Base-by-base conservation (phyloP, 805 yeast species). In the Candida cerambycidarum region DNA sequence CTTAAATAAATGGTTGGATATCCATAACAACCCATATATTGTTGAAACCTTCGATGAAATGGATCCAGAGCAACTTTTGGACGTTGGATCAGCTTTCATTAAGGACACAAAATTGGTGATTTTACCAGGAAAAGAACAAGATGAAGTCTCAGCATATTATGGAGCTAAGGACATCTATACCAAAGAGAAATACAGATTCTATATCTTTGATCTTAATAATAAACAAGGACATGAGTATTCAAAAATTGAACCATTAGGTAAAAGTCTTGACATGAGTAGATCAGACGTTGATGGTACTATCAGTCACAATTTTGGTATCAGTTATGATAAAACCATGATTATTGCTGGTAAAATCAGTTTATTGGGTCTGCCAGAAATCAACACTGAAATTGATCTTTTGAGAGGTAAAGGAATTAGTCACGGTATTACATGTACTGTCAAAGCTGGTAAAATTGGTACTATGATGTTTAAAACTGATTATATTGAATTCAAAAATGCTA, bases 241-340 rank as follows among this genome's bases (percentile, higher is more conserved):
- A 3, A 32, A 35, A 14, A 14, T 31, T n/a, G 31, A 41, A 15
- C 14, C 23, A 3, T n/a, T 41, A 16, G 44, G 44, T 11, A 41
- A 41, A 13, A 35, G 40, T 12, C 38, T 41, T 19, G 44, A 41
- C 36, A 41, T 35, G 25, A 30, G 25, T 9, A 29, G 38, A 17
- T 41, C 44, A 14, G n/a, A 27, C 8, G 37, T 30, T 11, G 37
- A 31, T 23, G 32, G 31, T 5, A 28, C 40, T n/a, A 60, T 46
- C n/a, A 27, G 39, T 47, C 43, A 39, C 48, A 45, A 48, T 53
- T 32, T 36, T 30, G 40, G 40, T 27, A 28, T 38, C 8, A 25
- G 32, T 54, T 21, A 58, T 54, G 41, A 44, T 37, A 30, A 53
- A 33, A 39, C 51, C 82, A 19, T 46, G 45, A 49, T 57, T 61